These are phyloP conservation scores for Suhomyces ambrosiae DNA, from an alignment of 1,139 yeast species.

Conservation along the genomic window DNA sequence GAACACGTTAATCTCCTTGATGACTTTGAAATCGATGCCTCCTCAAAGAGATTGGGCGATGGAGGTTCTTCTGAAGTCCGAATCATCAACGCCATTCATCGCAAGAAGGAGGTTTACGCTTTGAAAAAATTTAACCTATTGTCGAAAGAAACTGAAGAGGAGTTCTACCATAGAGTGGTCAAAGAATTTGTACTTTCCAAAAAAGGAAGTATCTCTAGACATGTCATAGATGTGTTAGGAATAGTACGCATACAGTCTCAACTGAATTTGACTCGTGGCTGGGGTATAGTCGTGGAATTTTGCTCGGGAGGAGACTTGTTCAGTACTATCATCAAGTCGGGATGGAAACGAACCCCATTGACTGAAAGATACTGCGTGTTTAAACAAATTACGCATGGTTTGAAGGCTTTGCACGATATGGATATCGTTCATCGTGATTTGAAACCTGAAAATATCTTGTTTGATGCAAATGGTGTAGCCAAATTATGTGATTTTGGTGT, in stretches of 20 bases:
- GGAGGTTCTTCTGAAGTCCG: constrained; percentile 77
- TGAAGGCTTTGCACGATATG: constrained; percentile 54
- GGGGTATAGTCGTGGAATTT: constrained; percentile 75
- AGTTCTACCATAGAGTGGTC: constrained; percentile 64
- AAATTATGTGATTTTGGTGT: constrained; percentile 80
- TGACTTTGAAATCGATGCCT: constrained; percentile 56
- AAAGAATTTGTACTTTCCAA: constrained; percentile 66
- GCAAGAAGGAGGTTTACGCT: constrained; percentile 52
- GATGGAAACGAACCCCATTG: constrained; percentile 49
- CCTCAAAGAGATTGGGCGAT: constrained; percentile 57
- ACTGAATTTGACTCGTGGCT: constrained; percentile 58
- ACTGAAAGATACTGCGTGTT: constrained; percentile 61
- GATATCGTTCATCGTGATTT: constrained; percentile 67
- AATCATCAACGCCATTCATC: constrained; percentile 43
- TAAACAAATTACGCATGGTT: constrained; percentile 58
- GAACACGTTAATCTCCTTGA: constrained; percentile 56
- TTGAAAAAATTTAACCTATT: constrained; percentile 67
- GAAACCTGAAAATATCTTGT: constrained; percentile 65
- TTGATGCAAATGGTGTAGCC: constrained; percentile 59
- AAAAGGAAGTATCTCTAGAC: constrained; percentile 52
- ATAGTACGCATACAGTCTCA: constrained; percentile 61
- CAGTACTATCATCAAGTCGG: constrained; percentile 44
- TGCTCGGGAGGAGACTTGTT: constrained; percentile 61
- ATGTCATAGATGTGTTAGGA: constrained; percentile 58
- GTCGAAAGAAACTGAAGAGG: constrained; percentile 61